phyloP scores from a whole-genome alignment of 495 filamentous ascomycete genomes.

The Barbatosphaeria neglecta region DNA sequence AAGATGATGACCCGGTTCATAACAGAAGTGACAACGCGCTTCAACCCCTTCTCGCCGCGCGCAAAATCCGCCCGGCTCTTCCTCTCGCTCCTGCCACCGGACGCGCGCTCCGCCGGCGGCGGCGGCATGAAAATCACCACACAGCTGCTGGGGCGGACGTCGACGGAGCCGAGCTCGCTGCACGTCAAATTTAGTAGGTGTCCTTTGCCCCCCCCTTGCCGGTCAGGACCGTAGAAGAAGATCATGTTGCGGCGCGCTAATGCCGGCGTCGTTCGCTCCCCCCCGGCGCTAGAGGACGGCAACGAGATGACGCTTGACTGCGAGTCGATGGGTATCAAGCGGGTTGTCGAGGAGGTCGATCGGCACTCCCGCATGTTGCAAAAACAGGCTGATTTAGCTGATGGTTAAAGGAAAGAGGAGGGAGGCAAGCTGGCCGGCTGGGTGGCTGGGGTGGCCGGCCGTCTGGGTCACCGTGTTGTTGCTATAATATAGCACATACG shows the following conservation, averaged over 20 bases:
- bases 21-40: conserved; percentile 67
- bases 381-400: conserved; percentile 69
- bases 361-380: conserved; percentile 72
- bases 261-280: too few relatives aligned
- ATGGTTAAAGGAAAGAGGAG: too few relatives aligned
- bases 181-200: conserved; percentile 77
- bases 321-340: conserved; percentile 71
- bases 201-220: not conserved
- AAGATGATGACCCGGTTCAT: conserved; percentile 84
- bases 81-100: conserved; percentile 73
- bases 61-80: conserved; percentile 76
- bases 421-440: not conserved
- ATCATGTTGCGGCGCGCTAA: too few relatives aligned
- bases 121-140: conserved; percentile 66
- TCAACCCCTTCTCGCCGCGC: conserved; percentile 79
- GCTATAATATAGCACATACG: too few relatives aligned
- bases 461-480: too few relatives aligned
- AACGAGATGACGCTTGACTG: conserved; percentile 61
- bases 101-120: conserved; percentile 56
- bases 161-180: conserved; percentile 49
- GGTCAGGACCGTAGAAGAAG: too few relatives aligned
- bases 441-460: not conserved
- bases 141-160: conserved; percentile 57
- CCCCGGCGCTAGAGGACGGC: conserved; percentile 53
- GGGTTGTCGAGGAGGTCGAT: conserved; percentile 79